Evolutionary conservation across 306 rosid genomes (phyloP).

Genomic region (Mimosa pudica): DNA sequence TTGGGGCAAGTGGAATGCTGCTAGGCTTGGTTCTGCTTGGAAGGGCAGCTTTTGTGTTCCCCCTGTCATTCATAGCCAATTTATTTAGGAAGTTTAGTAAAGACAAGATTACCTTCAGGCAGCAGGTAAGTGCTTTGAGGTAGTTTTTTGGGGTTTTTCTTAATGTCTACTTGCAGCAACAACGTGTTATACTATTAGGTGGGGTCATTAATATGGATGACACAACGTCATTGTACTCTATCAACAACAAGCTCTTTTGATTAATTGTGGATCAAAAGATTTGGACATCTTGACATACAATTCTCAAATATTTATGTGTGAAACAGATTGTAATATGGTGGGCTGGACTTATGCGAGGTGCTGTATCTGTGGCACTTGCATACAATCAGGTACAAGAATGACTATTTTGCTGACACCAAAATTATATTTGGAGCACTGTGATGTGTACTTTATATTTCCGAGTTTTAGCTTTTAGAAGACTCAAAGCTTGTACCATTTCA

Average conservation of each 20-base stretch:
- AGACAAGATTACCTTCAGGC: constrained; percentile 55
- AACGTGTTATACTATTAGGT: too few species aligned
- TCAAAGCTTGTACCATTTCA: constrained; percentile 2
- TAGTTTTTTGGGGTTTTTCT: not conserved
- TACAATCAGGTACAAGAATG: constrained; percentile 52
- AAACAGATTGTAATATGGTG: constrained; percentile 66
- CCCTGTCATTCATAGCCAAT: constrained; percentile 57
- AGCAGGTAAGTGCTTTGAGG: constrained; percentile 48
- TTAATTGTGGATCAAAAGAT: not conserved
- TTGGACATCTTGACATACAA: not conserved
- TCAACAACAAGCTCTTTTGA: too few species aligned
- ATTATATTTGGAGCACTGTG: not conserved
- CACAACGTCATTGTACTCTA: too few species aligned
- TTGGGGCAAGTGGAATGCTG: constrained; percentile 49
- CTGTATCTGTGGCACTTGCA: constrained; percentile 70
- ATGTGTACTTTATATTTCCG: not conserved
- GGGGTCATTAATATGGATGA: too few species aligned
- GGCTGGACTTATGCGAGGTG: constrained; percentile 77
- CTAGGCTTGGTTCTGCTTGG: constrained; percentile 58
- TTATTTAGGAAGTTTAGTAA: constrained; percentile 42
- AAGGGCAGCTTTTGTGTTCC: constrained; percentile 74
- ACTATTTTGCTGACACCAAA: not conserved
- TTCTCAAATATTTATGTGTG: not conserved
- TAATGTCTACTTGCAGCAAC: too few species aligned
- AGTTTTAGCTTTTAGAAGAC: not conserved